Percentiles rank a stretch among this genome's conserved stretches.
phyloP scores from a whole-genome alignment of 148 eudicot genomes.

The Amaranthus cruentus region DNA sequence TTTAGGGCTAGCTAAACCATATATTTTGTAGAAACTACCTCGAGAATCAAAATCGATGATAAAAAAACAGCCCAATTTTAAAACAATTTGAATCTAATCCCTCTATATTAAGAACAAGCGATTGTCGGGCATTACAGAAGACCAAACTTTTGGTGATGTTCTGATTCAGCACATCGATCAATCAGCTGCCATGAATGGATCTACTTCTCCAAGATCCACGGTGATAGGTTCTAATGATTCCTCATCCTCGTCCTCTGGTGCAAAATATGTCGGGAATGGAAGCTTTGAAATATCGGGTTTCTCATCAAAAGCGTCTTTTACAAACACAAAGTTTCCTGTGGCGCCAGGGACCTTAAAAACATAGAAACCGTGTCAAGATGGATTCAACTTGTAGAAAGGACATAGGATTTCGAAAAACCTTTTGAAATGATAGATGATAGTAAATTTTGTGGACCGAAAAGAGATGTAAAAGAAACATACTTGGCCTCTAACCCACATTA shows the following conservation, averaged over 20 bases:
- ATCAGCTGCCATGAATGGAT: conserved; percentile 93
- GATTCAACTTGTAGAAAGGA: conserved; percentile 1
- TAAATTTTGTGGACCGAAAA: neutral
- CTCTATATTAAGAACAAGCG: conserved; percentile 9
- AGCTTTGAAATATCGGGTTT: conserved; percentile 62
- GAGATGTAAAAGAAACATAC: conserved; percentile 37
- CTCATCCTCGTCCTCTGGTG: conserved; percentile 62
- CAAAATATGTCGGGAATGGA: conserved; percentile 84
- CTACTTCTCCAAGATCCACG: conserved; percentile 84
- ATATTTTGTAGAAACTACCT: neutral
- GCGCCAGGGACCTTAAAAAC: conserved; percentile 72
- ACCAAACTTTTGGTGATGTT: conserved; percentile 5
- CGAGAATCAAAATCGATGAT: neutral
- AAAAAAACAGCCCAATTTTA: neutral
- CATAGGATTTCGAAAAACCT: neutral
- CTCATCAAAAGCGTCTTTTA: conserved; percentile 70
- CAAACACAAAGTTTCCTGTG: conserved; percentile 81
- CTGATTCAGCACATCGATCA: conserved; percentile 4
- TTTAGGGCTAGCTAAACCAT: conserved; percentile 13
- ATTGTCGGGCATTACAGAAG: neutral
- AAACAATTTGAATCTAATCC: conserved; percentile 8
- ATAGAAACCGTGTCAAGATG: conserved; percentile 4
- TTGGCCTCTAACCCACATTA: conserved; percentile 96
- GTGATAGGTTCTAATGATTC: conserved; percentile 54
- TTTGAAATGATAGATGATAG: neutral